A percentile compares a stretch with the other conserved stretches of the same genome.
These are phyloP conservation scores for Petunia axillaris DNA, from an alignment of 257 asterid genomes.

Conservation along the genomic window DNA sequence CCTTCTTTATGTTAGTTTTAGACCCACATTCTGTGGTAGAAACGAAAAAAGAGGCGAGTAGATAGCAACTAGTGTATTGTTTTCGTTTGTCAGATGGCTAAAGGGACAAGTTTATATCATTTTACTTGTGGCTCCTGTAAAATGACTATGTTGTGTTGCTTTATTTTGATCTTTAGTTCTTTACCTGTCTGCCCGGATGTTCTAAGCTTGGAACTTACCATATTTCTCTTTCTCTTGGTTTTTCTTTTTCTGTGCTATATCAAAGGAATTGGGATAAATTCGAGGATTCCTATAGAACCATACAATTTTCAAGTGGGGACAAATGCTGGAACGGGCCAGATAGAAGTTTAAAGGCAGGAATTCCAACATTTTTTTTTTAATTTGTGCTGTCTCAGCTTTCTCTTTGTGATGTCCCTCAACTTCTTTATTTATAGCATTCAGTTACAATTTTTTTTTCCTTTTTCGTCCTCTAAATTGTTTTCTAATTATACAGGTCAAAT, in stretches of 20 bases:
- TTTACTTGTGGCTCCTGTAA: not conserved
- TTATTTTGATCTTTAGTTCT: not conserved
- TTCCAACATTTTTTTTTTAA: too few relatives aligned
- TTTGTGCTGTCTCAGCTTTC: not conserved
- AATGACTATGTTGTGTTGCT: not conserved
- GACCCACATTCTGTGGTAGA: not conserved
- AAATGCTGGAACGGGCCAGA: constrained; percentile 99
- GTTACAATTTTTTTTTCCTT: not conserved
- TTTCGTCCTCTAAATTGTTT: not conserved
- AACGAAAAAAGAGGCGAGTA: not conserved
- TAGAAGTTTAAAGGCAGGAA: constrained; percentile 77
- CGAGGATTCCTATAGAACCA: constrained; percentile 71
- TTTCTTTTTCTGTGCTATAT: not conserved
- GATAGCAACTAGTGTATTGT: too few relatives aligned
- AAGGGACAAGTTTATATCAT: not conserved
- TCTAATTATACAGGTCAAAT: constrained; percentile 61
- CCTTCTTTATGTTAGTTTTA: not conserved
- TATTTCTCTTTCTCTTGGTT: not conserved
- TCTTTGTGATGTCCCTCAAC: not conserved
- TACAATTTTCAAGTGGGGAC: constrained; percentile 83
- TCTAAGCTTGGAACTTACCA: constrained; percentile 6
- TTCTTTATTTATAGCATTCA: not conserved
- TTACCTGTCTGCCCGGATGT: constrained; percentile 17
- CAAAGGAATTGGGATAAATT: constrained; percentile 89
- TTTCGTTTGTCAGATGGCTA: not conserved